Percentiles rank a stretch among this genome's conserved stretches.
Conservation (phyloP, 2,329 filamentous ascomycete genomes). For the Fusarium pseudocircinatum region DNA sequence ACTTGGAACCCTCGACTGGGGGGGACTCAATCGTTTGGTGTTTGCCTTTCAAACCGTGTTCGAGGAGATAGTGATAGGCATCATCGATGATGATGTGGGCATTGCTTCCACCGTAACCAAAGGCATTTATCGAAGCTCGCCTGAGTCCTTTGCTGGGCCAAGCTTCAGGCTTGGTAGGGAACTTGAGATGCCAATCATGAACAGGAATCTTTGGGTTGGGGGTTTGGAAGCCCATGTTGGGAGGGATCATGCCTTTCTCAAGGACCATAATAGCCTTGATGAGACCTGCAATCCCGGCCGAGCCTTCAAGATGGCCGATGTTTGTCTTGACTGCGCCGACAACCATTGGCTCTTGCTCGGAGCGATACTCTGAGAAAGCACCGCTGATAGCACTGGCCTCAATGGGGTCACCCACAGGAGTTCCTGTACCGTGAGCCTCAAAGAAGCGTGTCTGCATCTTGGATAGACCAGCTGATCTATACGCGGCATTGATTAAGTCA, state of each 20-base stretch:
- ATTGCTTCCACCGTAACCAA: conserved; percentile 13
- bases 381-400: conserved; percentile 6
- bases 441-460: background rate
- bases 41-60: background rate
- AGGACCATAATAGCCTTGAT: background rate
- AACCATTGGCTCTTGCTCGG: background rate
- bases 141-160: background rate
- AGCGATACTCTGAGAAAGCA: background rate
- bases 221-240: background rate
- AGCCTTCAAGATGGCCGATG: background rate
- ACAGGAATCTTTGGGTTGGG: background rate
- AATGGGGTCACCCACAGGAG: background rate
- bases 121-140: conserved; percentile 4
- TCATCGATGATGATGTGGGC: conserved; percentile 11
- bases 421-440: background rate
- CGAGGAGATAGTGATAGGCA: background rate
- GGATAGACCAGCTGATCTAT: background rate
- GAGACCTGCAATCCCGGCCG: background rate
- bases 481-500: background rate
- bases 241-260: background rate
- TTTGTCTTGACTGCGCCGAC: conserved; percentile 3
- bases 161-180: background rate
- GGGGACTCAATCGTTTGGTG: background rate
- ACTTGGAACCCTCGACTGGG: background rate
- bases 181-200: conserved; percentile 1